Conservation (phyloP, 805 yeast species). For the Candida ulmi region DNA sequence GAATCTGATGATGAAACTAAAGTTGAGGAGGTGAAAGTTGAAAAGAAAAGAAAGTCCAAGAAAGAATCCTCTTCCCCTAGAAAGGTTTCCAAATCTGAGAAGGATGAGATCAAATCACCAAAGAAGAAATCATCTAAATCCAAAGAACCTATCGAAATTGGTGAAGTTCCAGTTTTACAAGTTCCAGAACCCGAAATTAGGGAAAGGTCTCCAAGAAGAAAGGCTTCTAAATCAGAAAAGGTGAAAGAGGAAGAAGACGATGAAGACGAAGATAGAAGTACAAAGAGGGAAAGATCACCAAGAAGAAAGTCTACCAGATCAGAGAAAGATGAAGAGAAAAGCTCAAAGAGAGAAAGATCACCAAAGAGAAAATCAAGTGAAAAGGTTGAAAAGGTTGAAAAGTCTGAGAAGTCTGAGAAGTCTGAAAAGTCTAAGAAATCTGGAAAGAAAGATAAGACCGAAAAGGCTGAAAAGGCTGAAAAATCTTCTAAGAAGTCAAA, state of each 20-base stretch:
- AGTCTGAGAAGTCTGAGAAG: constrained; percentile 4
- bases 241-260: too few relatives aligned
- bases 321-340: not conserved
- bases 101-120: constrained; percentile 4
- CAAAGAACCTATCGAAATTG: constrained; percentile 5
- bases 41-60: constrained; percentile 7
- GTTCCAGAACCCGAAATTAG: constrained; percentile 5
- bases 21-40: constrained; percentile 7
- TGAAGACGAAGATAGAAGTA: not conserved
- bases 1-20: not conserved
- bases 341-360: constrained; percentile 2
- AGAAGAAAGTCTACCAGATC: not conserved
- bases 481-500: constrained; percentile 6
- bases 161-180: constrained; percentile 12
- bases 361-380: not conserved
- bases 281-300: not conserved
- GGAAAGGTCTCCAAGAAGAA: constrained; percentile 10
- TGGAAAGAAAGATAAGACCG: not conserved
- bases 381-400: not conserved
- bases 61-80: constrained; percentile 11
- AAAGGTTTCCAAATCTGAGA: constrained; percentile 14
- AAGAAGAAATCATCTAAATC: not conserved
- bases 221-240: not conserved
- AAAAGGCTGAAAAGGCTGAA: not conserved
- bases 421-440: not conserved